Conservation (phyloP, 345 rosid species). For the Hibiscus trionum region DNA sequence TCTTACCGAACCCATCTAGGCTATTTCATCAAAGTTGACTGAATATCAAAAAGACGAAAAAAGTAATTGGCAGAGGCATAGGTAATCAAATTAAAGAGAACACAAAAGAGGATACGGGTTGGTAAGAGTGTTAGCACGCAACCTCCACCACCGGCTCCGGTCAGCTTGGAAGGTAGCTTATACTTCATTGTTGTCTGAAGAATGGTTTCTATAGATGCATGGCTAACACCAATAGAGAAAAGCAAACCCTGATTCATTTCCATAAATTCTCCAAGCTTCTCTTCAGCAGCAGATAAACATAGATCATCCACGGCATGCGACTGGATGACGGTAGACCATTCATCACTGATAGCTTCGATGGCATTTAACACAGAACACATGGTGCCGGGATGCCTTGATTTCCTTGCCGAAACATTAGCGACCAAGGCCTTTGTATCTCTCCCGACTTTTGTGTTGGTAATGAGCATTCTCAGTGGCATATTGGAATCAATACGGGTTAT, state of each 20-base stretch:
- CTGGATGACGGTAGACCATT: conserved; percentile 51
- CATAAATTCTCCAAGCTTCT: conserved; percentile 66
- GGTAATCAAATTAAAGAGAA: background rate
- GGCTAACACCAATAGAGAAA: conserved; percentile 92
- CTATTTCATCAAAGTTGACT: background rate
- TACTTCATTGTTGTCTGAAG: conserved; percentile 67
- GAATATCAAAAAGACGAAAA: background rate
- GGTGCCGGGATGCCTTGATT: conserved; percentile 53
- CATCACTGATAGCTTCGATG: conserved; percentile 74
- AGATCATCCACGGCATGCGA: conserved; percentile 39
- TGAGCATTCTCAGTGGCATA: conserved; percentile 70
- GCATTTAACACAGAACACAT: conserved; percentile 76
- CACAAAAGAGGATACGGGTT: conserved; percentile 52
- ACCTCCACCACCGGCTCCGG: conserved; percentile 99
- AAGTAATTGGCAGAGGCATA: background rate
- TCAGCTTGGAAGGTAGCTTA: conserved; percentile 78
- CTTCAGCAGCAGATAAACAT: conserved; percentile 58
- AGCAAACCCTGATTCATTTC: conserved; percentile 95
- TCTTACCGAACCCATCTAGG: background rate
- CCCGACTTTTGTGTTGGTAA: conserved; percentile 87
- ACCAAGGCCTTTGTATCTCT: conserved; percentile 90
- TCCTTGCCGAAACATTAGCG: conserved; percentile 81
- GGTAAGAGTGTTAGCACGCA: conserved; percentile 88
- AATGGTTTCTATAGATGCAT: conserved; percentile 75
- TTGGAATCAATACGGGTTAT: conserved; percentile 50